phyloP scores from a whole-genome alignment of 1,284 basidiomycete genomes.

The Papiliotrema nemorosa region DNA sequence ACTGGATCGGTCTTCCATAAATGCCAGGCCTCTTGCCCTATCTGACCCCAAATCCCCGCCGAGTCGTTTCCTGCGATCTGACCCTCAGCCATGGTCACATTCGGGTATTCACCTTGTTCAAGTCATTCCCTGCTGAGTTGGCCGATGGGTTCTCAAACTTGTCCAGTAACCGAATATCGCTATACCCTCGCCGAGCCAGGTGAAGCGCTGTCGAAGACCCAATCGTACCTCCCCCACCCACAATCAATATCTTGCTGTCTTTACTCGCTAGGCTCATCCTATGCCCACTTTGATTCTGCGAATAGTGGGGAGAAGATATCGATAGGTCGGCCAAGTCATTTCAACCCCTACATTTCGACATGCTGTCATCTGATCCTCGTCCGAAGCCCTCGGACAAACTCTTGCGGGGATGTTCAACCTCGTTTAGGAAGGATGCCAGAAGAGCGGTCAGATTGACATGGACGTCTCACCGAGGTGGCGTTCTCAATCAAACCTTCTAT shows the following conservation, averaged over 20 bases:
- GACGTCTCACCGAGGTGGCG: too few relatives aligned
- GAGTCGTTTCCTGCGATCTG: constrained; percentile 5
- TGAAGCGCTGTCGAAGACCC: constrained; percentile 46
- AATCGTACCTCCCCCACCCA: constrained; percentile 44
- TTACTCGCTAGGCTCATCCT: background rate
- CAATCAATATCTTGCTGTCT: constrained; percentile 29
- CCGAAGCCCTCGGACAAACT: too few relatives aligned
- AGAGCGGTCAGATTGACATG: too few relatives aligned
- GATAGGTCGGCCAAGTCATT: background rate
- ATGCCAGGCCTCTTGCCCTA: constrained; percentile 25
- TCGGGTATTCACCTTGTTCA: constrained; percentile 40
- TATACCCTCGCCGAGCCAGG: constrained; percentile 38
- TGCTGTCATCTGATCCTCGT: too few relatives aligned
- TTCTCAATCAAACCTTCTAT: too few relatives aligned
- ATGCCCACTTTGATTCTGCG: background rate
- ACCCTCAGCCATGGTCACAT: background rate
- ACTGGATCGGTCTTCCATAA: constrained; percentile 39
- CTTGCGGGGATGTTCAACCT: too few relatives aligned
- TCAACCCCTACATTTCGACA: too few relatives aligned
- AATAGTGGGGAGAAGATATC: background rate
- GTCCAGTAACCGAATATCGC: constrained; percentile 40
- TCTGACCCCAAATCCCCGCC: background rate
- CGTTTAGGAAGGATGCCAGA: too few relatives aligned
- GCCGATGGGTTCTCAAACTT: constrained; percentile 31
- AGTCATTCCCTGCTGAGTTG: constrained; percentile 40